These are phyloP conservation scores for Rhizopus delemar DNA, from an alignment of 371 early-diverging fungal genomes.

Conservation along the genomic window DNA sequence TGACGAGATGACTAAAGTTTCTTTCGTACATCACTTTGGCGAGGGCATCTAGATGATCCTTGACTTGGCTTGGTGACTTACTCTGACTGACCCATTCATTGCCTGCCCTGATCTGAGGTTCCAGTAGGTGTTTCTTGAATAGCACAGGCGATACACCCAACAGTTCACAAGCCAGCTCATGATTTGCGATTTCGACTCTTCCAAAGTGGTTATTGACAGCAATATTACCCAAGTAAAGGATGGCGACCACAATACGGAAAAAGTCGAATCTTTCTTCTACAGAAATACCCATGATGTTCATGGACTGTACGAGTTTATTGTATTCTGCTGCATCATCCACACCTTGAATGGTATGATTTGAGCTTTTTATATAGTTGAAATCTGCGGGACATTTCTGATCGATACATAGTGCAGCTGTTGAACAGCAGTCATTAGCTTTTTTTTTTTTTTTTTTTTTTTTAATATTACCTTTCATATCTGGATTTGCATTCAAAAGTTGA, in stretches of 20 bases:
- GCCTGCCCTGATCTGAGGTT: conserved; percentile 95
- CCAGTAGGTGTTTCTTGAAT: conserved; percentile 86
- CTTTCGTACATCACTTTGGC: conserved; percentile 97
- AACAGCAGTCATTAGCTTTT: too few species aligned
- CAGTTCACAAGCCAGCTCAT: conserved; percentile 86
- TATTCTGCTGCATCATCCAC: conserved; percentile 94
- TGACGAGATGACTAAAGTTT: conserved; percentile 93
- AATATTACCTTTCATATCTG: conserved; percentile 56
- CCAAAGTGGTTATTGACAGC: conserved; percentile 74
- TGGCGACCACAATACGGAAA: conserved; percentile 87
- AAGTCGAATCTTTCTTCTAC: conserved; percentile 77
- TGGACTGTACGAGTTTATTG: conserved; percentile 67
- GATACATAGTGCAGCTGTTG: conserved; percentile 3
- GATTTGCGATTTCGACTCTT: conserved; percentile 85
- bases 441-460: background rate
- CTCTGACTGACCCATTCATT: conserved; percentile 95
- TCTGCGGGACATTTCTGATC: conserved; percentile 58
- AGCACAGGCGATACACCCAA: conserved; percentile 88
- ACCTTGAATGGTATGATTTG: conserved; percentile 86
- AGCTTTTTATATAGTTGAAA: conserved; percentile 80
- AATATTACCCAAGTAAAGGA: conserved; percentile 98
- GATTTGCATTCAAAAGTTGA: conserved; percentile 89
- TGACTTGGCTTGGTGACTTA: conserved; percentile 85
- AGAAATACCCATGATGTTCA: conserved; percentile 85
- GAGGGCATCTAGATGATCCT: conserved; percentile 91